Percentiles rank a stretch among this genome's conserved stretches.
These are phyloP conservation scores for Termitomyces sp. DNA, from an alignment of 768 basidiomycete genomes.

Conservation along the genomic window DNA sequence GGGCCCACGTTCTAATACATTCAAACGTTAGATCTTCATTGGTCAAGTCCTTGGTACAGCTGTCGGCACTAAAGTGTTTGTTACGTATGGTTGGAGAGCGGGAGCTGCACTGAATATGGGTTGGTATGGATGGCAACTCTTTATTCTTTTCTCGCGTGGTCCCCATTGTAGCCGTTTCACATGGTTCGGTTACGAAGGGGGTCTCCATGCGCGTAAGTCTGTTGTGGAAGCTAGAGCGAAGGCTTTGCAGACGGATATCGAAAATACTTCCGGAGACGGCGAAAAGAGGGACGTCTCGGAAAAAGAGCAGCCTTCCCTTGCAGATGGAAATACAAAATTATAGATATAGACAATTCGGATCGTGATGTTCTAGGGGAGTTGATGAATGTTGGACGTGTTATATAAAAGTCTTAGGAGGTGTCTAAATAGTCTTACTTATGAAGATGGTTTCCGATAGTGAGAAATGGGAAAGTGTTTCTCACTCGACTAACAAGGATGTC, in stretches of 20 bases:
- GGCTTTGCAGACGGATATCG: background rate
- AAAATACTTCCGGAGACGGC: background rate
- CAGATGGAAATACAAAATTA: background rate
- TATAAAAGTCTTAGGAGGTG: too few relatives aligned
- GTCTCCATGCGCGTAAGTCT: slow-evolving; percentile 39
- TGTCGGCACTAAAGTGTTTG: slow-evolving; percentile 69
- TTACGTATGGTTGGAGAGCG: slow-evolving; percentile 66
- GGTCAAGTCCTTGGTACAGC: slow-evolving; percentile 84
- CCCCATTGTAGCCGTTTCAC: slow-evolving; percentile 59
- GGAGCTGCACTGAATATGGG: slow-evolving; percentile 60
- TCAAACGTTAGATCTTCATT: slow-evolving; percentile 48
- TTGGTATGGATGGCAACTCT: slow-evolving; percentile 51
- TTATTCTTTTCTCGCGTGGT: slow-evolving; percentile 60
- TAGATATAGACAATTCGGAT: too few relatives aligned
- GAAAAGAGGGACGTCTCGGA: background rate
- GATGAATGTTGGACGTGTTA: too few relatives aligned
- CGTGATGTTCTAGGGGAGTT: too few relatives aligned
- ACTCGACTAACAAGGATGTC: too few relatives aligned
- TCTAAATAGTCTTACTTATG: too few relatives aligned
- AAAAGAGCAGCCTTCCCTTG: background rate
- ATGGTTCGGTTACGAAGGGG: slow-evolving; percentile 67
- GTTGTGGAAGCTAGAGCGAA: slow-evolving; percentile 22
- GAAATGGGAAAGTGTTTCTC: too few relatives aligned
- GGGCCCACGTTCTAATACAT: background rate
- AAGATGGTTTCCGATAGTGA: too few relatives aligned